These are phyloP conservation scores for Cercospora citrullina DNA, from an alignment of 2,329 filamentous ascomycete genomes.

Conservation along the genomic window DNA sequence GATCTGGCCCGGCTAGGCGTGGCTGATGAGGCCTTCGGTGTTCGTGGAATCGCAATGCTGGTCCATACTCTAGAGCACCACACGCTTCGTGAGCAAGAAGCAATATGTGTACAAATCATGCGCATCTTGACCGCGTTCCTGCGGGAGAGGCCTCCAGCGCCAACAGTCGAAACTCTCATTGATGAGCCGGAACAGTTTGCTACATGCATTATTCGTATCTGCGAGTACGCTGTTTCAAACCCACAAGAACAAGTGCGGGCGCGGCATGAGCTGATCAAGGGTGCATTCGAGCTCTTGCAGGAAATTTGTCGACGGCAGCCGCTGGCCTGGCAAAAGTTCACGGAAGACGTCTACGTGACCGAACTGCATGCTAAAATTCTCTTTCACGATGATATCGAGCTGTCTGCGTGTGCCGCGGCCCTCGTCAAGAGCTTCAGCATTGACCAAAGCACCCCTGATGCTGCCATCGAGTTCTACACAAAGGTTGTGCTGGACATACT, in stretches of 20 bases:
- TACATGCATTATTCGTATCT: conserved; percentile 27
- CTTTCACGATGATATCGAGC: conserved; percentile 22
- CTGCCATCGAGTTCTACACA: conserved; percentile 30
- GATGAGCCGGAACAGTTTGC: conserved; percentile 26
- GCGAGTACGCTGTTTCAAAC: conserved; percentile 11
- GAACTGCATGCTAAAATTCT: conserved; percentile 41
- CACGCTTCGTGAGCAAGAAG: conserved; percentile 11
- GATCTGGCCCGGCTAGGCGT: conserved; percentile 35
- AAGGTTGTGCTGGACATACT: conserved; percentile 25
- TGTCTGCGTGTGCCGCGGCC: conserved; percentile 21
- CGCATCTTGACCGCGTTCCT: conserved; percentile 31
- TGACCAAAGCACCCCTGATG: conserved; percentile 21
- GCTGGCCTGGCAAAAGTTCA: conserved; percentile 36
- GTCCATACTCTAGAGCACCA: conserved; percentile 29
- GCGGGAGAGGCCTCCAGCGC: conserved; percentile 29
- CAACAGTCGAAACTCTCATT: conserved; percentile 26
- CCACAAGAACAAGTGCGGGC: neutral
- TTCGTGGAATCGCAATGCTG: conserved; percentile 32
- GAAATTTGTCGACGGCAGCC: conserved; percentile 24
- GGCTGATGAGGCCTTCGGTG: conserved; percentile 33
- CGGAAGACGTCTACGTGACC: conserved; percentile 30
- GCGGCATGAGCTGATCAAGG: conserved; percentile 10
- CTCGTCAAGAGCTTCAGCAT: conserved; percentile 30
- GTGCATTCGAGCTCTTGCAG: conserved; percentile 13
- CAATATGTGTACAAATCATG: conserved; percentile 22